Evolutionary conservation across 2,329 filamentous ascomycete species (phyloP), one percentile per base, ranked within the genome.

Genomic region (Ophiocordyceps camponoti-saundersi): DNA sequence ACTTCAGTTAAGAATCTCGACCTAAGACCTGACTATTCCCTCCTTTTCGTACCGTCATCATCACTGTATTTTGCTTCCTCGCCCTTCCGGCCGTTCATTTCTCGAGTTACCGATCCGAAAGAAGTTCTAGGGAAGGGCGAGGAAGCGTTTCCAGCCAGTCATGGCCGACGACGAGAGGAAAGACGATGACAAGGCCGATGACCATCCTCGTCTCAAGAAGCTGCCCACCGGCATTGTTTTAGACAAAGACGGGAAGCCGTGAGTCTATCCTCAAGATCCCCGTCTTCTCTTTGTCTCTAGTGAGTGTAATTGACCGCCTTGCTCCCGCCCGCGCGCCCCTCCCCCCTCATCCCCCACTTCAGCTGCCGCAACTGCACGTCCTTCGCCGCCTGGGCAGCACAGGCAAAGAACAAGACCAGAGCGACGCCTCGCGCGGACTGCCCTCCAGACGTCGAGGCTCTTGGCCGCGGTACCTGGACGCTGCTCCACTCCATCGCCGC

Each of bases 381-480:
- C 11, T 61, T 59, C 44, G 56, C 57, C 29, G 53, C 53, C n/a
- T 59, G 56, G 49, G 53, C 52, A 7, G 51, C 52, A 32, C 53
- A 51, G 51, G 62, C 44, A 49, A 63, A 23, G 53, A 61, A 46
- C 59, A 57, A 21, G 53, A 46, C 47, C 4, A 15, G 18, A 22
- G 48, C 63, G n/a, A 52, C 63, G 34, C 59, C 67, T 15, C 69
- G 72, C 8, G 51, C 69, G 48, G 84, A 94, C 63, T 96, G 90
- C 60, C 92, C 92, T 0, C 83, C 92, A 1, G 89, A 96, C 60
- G 86, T 95, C 52, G 87, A 94, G 59, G 67, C 72, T 16, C 79
- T 98, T 5, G 92, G 92, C 44, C 85, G 88, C 51, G 81, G 80
- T 50, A 85, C 87, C 13, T 98, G 92, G 92, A 95, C 88, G 0